Evolutionary conservation across 1,139 yeast genomes (phyloP).

Genomic region (Debaryomyces psychrophilus): DNA sequence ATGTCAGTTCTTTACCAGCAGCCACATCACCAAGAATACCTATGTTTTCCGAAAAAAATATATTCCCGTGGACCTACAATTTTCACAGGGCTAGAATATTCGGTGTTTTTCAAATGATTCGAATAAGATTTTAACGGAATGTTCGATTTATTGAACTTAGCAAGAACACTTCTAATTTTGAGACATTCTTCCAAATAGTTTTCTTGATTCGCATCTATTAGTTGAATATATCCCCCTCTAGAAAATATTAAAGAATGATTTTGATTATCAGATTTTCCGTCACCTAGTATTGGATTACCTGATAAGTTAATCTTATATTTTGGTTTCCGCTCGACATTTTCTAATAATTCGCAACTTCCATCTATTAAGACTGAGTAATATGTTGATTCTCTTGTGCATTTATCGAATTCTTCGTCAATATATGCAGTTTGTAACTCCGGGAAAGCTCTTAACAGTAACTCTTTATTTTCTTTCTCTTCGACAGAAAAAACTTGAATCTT

Average conservation of each 20-base stretch:
- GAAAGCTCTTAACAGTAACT: constrained; percentile 95
- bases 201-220: constrained; percentile 98
- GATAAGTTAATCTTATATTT: constrained; percentile 96
- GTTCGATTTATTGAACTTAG: constrained; percentile 95
- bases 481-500: constrained; percentile 95
- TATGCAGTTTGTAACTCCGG: constrained; percentile 98
- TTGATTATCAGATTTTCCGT: constrained; percentile 99
- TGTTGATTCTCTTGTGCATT: constrained; percentile 95
- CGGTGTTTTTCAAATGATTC: constrained; percentile 52
- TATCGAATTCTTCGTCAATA: constrained; percentile 90
- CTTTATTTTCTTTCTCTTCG: constrained; percentile 97
- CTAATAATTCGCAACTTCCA: constrained; percentile 97
- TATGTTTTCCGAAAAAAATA: constrained; percentile 96
- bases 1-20: constrained; percentile 99
- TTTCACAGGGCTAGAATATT: constrained; percentile 80
- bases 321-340: constrained; percentile 98
- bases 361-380: constrained; percentile 94
- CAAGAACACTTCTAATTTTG: constrained; percentile 94
- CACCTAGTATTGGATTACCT: constrained; percentile 99
- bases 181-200: constrained; percentile 97
- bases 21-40: constrained; percentile 99
- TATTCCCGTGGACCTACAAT: constrained; percentile 99
- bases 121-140: constrained; percentile 83
- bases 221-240: constrained; percentile 98
- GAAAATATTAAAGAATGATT: constrained; percentile 95